Evolutionary conservation across 345 rosid species (phyloP).

Genomic region (Dipteronia sinensis): DNA sequence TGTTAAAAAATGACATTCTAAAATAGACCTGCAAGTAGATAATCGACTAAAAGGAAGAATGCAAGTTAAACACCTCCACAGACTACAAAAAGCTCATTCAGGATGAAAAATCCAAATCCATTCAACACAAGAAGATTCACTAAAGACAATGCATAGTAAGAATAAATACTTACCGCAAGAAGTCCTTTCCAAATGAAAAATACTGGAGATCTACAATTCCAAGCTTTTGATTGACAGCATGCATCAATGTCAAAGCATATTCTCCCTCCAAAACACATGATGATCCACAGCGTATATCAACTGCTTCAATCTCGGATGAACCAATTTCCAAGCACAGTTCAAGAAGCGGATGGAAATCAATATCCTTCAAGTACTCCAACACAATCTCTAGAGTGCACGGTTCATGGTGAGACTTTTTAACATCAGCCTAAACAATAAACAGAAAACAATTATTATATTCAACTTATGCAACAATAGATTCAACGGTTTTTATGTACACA

Average conservation of each 20-base stretch:
- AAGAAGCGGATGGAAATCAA: conserved; percentile 68
- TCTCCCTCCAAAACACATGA: conserved; percentile 59
- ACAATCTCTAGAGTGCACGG: conserved; percentile 56
- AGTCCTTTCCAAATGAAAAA: conserved; percentile 59
- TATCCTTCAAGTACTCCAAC: conserved; percentile 60
- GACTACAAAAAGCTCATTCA: background rate
- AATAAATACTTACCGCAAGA: conserved; percentile 55
- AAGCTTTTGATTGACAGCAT: conserved; percentile 57
- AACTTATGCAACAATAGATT: background rate
- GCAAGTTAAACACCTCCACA: background rate
- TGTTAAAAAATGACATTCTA: no score
- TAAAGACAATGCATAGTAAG: conserved; percentile 22
- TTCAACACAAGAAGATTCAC: background rate
- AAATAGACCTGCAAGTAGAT: no score
- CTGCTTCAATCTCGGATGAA: conserved; percentile 68
- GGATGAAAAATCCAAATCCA: background rate
- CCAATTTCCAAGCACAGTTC: conserved; percentile 60
- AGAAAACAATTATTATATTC: conserved; percentile 9
- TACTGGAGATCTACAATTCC: conserved; percentile 61
- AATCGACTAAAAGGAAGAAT: background rate
- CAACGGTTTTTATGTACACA: background rate
- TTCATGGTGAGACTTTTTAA: conserved; percentile 51
- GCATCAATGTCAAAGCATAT: conserved; percentile 62
- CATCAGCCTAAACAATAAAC: conserved; percentile 54
- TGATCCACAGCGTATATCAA: conserved; percentile 59